Evolutionary conservation across 148 eudicot species (phyloP).

Genomic region (Heliamphora exappendiculata): DNA sequence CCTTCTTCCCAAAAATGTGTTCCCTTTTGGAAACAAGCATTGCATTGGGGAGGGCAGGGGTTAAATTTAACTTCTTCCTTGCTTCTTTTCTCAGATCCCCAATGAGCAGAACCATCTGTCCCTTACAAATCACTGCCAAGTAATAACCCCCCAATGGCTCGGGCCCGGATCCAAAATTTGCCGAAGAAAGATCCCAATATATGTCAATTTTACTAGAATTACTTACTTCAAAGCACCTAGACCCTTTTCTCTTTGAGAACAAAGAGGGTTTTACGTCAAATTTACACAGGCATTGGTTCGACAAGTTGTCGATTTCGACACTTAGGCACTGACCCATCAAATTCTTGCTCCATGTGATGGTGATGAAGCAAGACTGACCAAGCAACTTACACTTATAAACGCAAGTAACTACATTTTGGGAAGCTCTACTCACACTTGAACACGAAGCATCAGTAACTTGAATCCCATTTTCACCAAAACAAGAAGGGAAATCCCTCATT

Average conservation of each 20-base stretch:
- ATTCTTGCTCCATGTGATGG: conserved; percentile 36
- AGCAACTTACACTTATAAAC: conserved; percentile 33
- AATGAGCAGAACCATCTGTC: conserved; percentile 29
- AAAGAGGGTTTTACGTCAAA: conserved; percentile 43
- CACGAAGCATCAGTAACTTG: conserved; percentile 47
- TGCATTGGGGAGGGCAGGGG: conserved; percentile 20
- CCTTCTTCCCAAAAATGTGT: conserved; percentile 43
- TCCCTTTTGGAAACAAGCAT: conserved; percentile 35
- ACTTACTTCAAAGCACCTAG: conserved; percentile 28
- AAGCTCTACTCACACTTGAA: conserved; percentile 30
- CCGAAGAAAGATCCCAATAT: conserved; percentile 41
- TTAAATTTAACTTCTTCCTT: conserved; percentile 29
- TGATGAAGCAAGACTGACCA: conserved; percentile 30
- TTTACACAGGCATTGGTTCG: conserved; percentile 31
- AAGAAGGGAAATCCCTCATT: conserved; percentile 57
- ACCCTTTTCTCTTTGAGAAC: conserved; percentile 47
- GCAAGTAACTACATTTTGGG: conserved; percentile 36
- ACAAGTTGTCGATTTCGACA: conserved; percentile 30
- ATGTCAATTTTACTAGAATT: conserved; percentile 30
- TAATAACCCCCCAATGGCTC: conserved; percentile 42
- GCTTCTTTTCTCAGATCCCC: conserved; percentile 52
- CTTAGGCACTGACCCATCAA: conserved; percentile 45
- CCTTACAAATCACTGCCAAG: conserved; percentile 32
- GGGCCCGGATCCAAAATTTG: conserved; percentile 44
- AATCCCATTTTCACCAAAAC: conserved; percentile 56